Evolutionary conservation across 768 basidiomycete species (phyloP).

Genomic region (Grammothele lineata): DNA sequence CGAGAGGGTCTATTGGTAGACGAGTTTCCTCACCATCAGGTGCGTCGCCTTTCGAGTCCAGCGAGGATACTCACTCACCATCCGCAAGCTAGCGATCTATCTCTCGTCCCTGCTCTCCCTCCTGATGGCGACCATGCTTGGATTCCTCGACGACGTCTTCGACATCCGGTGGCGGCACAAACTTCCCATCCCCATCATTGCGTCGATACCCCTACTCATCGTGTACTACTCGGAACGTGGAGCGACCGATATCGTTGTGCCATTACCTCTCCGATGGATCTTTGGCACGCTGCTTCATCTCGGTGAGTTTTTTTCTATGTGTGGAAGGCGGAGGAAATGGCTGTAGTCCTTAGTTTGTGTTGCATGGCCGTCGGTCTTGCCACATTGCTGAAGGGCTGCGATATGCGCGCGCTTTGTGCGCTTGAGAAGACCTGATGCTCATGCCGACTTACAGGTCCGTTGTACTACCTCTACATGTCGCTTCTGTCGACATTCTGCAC

Average conservation of each 20-base stretch:
- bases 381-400: too few relatives aligned
- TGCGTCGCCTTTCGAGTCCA: slow-evolving; percentile 24
- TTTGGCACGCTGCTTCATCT: slow-evolving; percentile 82
- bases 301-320: slow-evolving; percentile 46
- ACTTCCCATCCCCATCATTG: slow-evolving; percentile 93
- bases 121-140: slow-evolving; percentile 88
- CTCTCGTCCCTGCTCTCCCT: slow-evolving; percentile 90
- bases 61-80: not conserved
- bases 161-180: slow-evolving; percentile 99
- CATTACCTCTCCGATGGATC: slow-evolving; percentile 69
- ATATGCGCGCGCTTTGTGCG: too few relatives aligned
- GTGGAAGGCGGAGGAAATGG: too few relatives aligned
- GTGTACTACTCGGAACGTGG: slow-evolving; percentile 96
- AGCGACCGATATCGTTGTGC: slow-evolving; percentile 90
- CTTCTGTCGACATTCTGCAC: slow-evolving; percentile 94
- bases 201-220: slow-evolving; percentile 89
- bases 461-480: slow-evolving; percentile 97
- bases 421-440: too few relatives aligned
- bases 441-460: slow-evolving; percentile 67
- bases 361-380: too few relatives aligned
- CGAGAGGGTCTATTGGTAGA: slow-evolving; percentile 61
- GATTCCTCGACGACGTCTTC: slow-evolving; percentile 96
- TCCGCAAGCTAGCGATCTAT: slow-evolving; percentile 76
- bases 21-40: slow-evolving; percentile 79
- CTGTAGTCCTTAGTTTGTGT: too few relatives aligned